Conservation (phyloP, 306 rosid genomes). For the Vigna trinervia region DNA sequence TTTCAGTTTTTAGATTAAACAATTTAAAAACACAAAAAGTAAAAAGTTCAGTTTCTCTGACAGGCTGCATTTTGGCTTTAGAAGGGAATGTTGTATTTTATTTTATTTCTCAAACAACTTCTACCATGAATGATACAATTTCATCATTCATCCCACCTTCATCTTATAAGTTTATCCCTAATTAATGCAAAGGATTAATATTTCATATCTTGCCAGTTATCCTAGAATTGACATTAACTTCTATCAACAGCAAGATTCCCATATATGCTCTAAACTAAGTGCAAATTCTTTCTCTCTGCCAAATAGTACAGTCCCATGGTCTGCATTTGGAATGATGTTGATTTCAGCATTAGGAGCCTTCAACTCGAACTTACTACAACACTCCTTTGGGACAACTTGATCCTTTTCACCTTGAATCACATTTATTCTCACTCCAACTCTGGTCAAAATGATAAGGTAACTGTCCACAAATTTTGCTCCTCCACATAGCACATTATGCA, state of each 20-base stretch:
- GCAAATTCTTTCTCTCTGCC: conserved; percentile 70
- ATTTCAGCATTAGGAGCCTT: conserved; percentile 63
- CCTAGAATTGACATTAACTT: neutral
- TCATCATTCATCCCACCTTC: neutral
- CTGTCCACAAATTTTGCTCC: conserved; percentile 63
- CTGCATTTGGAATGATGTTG: conserved; percentile 58
- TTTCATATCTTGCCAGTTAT: neutral
- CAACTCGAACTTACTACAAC: conserved; percentile 56
- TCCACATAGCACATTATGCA: conserved; percentile 91
- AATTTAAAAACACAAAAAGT: neutral
- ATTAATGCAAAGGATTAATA: neutral
- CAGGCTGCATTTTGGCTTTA: neutral
- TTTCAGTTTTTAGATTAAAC: neutral
- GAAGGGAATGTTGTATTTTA: neutral
- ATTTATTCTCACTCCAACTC: conserved; percentile 57
- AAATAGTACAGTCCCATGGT: conserved; percentile 61
- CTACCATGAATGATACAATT: neutral
- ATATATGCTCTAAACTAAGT: conserved; percentile 48
- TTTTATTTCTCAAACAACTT: neutral
- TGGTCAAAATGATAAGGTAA: conserved; percentile 55
- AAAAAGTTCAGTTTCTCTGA: neutral
- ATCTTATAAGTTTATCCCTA: neutral
- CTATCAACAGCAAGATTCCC: conserved; percentile 51
- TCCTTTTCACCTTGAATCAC: conserved; percentile 76
- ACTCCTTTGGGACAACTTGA: conserved; percentile 61